phyloP scores from a whole-genome alignment of 1,284 basidiomycete species.

The Pyrrhoderma noxium region DNA sequence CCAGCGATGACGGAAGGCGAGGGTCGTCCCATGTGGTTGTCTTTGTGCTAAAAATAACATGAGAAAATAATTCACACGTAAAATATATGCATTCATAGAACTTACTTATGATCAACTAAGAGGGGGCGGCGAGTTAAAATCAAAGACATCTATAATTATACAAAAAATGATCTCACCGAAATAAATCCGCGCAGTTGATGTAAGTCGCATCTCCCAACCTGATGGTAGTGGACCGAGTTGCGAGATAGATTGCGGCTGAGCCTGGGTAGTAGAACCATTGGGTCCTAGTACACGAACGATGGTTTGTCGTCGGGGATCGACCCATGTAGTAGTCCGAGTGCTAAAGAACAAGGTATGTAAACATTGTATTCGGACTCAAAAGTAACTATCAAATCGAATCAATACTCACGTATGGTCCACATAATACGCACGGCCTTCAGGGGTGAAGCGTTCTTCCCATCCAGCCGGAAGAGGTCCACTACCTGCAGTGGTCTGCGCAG shows the following conservation, averaged over 20 bases:
- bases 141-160: neutral
- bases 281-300: constrained; percentile 72
- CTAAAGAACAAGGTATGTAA: constrained; percentile 63
- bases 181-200: constrained; percentile 88
- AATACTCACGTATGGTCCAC: constrained; percentile 36
- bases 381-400: neutral
- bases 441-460: constrained; percentile 94
- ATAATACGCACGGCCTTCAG: constrained; percentile 82
- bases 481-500: constrained; percentile 63
- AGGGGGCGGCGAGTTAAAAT: neutral
- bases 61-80: neutral
- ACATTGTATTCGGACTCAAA: neutral
- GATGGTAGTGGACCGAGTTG: constrained; percentile 94
- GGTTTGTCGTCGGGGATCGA: constrained; percentile 87
- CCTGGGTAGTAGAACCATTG: constrained; percentile 65
- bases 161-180: constrained; percentile 71
- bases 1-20: constrained; percentile 51
- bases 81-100: neutral
- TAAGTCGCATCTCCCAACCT: constrained; percentile 97
- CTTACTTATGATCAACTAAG: constrained; percentile 11
- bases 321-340: constrained; percentile 96
- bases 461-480: constrained; percentile 81
- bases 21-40: constrained; percentile 96
- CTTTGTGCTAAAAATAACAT: constrained; percentile 57
- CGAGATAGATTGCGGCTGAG: constrained; percentile 76